phyloP scores from a whole-genome alignment of 805 yeast genomes.

The Wickerhamomyces pijperi region DNA sequence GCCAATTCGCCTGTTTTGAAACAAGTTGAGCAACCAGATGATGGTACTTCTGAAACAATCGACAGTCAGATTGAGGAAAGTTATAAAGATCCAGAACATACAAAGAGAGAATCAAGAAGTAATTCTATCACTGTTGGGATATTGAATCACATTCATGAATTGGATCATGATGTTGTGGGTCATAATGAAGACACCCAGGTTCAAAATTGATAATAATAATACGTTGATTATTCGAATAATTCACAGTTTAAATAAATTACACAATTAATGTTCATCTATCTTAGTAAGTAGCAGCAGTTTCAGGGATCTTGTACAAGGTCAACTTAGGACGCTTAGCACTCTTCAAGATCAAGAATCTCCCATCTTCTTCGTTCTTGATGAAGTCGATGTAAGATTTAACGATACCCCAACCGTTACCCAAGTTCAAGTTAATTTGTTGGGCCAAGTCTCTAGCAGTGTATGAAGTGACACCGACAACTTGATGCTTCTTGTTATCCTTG shows the following conservation, averaged over 20 bases:
- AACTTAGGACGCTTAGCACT: conserved; percentile 51
- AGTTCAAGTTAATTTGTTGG: conserved; percentile 41
- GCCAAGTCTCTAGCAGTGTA: conserved; percentile 47
- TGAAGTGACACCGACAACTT: conserved; percentile 47
- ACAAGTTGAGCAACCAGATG: background rate
- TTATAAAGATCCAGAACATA: background rate
- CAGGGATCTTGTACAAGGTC: conserved; percentile 41
- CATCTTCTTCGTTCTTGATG: conserved; percentile 39
- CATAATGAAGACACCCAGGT: too few relatives aligned
- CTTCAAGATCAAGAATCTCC: conserved; percentile 37
- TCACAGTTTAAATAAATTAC: too few relatives aligned
- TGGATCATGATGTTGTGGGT: too few relatives aligned
- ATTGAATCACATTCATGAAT: background rate
- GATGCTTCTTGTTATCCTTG: conserved; percentile 47
- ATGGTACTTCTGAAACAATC: background rate
- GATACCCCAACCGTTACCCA: conserved; percentile 65
- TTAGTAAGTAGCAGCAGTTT: conserved; percentile 17
- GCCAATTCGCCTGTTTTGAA: conserved; percentile 3
- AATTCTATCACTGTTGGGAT: conserved; percentile 18
- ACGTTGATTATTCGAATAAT: too few relatives aligned
- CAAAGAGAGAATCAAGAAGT: conserved; percentile 5
- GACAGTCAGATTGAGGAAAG: background rate
- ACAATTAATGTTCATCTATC: too few relatives aligned
- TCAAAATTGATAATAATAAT: too few relatives aligned
- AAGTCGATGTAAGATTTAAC: conserved; percentile 53